These are phyloP conservation scores for Corymbia calophylla DNA, from an alignment of 441 rosid genomes.

Conservation along the genomic window DNA sequence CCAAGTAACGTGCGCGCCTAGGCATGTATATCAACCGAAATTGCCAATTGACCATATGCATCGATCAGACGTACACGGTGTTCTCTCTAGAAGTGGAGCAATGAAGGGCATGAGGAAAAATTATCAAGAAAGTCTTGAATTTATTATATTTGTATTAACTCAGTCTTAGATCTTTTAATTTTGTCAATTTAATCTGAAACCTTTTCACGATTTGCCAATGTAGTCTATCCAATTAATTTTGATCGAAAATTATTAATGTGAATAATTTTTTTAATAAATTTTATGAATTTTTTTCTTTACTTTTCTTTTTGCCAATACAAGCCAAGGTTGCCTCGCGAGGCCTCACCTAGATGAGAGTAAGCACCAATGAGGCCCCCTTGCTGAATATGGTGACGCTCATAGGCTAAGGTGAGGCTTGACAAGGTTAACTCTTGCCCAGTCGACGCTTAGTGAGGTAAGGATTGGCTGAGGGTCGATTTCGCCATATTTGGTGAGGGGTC, in stretches of 20 bases:
- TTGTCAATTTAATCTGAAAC: too few species aligned
- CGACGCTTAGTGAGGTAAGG: neutral
- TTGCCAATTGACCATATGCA: neutral
- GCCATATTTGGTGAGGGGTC: too few species aligned
- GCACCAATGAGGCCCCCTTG: neutral
- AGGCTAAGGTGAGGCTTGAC: neutral
- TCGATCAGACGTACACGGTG: neutral
- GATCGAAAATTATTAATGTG: fast-evolving
- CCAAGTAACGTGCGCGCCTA: neutral
- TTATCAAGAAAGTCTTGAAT: fast-evolving
- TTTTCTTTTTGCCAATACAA: too few species aligned
- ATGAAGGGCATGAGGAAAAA: neutral
- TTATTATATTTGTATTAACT: fast-evolving
- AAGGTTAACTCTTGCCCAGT: neutral
- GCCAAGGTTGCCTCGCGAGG: too few species aligned
- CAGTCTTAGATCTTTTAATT: too few species aligned
- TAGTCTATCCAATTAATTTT: fast-evolving
- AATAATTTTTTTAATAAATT: too few species aligned
- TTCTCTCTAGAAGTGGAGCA: neutral
- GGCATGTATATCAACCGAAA: neutral
- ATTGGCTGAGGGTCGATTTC: too few species aligned
- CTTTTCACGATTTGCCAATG: fast-evolving
- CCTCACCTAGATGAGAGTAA: too few species aligned
- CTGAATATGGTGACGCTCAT: too few species aligned
- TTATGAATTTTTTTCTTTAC: fast-evolving